These are phyloP conservation scores for Naumovozyma castellii DNA, from an alignment of 805 yeast species.

Conservation along the genomic window DNA sequence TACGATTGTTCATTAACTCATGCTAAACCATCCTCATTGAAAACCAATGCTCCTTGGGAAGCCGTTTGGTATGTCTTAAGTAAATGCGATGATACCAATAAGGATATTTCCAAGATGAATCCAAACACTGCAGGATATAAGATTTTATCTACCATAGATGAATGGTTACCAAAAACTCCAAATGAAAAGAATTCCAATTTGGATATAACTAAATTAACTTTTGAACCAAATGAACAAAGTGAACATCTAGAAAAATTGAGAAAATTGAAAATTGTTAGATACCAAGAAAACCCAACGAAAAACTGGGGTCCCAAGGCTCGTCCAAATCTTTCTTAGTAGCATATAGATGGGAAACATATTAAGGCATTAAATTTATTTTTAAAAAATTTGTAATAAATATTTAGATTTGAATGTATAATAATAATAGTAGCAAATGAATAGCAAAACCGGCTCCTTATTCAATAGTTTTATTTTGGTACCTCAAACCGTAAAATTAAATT, in stretches of 20 bases:
- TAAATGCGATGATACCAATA: slow-evolving; percentile 46
- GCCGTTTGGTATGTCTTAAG: slow-evolving; percentile 64
- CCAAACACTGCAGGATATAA: slow-evolving; percentile 49
- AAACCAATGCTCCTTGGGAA: slow-evolving; percentile 85
- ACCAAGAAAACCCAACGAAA: slow-evolving; percentile 84
- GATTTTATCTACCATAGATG: slow-evolving; percentile 36
- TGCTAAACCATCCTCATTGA: slow-evolving; percentile 74
- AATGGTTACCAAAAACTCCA: slow-evolving; percentile 12
- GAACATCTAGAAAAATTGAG: slow-evolving; percentile 51
- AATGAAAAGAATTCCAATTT: slow-evolving; percentile 20
- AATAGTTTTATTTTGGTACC: not conserved
- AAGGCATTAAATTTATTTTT: no score
- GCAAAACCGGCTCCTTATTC: not conserved
- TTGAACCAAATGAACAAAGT: slow-evolving; percentile 53
- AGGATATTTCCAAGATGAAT: slow-evolving; percentile 32
- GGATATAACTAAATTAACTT: slow-evolving; percentile 32
- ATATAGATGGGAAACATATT: no score
- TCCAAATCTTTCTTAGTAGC: slow-evolving; percentile 33
- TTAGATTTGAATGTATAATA: not conserved
- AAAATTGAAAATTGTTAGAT: slow-evolving; percentile 72
- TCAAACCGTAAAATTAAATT: slow-evolving; percentile 3
- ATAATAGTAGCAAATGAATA: not conserved
- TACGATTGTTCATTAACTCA: slow-evolving; percentile 80
- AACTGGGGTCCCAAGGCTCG: slow-evolving; percentile 97
- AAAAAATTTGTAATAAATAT: not conserved